Conservation (phyloP, 192 early-diverging fungal species). For the Gamsiella multidivaricata region DNA sequence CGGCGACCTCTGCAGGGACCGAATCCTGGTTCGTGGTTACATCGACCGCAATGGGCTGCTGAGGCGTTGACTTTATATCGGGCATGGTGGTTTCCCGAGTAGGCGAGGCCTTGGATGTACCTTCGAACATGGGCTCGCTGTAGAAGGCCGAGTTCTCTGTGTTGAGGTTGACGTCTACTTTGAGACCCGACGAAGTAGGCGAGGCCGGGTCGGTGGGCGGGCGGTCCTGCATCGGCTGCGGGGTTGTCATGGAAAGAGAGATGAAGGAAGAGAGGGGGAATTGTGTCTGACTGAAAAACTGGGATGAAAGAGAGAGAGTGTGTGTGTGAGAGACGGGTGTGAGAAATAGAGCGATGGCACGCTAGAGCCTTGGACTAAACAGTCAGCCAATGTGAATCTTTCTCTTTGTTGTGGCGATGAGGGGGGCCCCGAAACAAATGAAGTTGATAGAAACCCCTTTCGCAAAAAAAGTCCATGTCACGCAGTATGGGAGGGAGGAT, state of each 20-base stretch:
- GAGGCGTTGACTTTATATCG: slow-evolving; percentile 21
- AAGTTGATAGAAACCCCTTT: too few relatives aligned
- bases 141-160: slow-evolving; percentile 27
- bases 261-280: not conserved
- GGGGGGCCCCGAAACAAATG: too few relatives aligned
- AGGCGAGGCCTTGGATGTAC: not conserved
- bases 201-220: slow-evolving; percentile 10
- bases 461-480: too few relatives aligned
- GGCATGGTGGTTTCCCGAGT: slow-evolving; percentile 14
- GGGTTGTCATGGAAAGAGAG: slow-evolving; percentile 18
- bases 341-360: not conserved
- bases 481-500: too few relatives aligned
- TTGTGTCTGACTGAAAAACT: too few relatives aligned
- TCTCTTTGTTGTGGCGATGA: not conserved
- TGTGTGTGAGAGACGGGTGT: not conserved
- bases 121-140: slow-evolving; percentile 11
- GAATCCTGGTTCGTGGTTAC: not conserved
- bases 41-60: too few relatives aligned
- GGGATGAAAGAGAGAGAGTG: not conserved
- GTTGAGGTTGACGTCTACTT: slow-evolving; percentile 13
- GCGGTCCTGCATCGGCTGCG: slow-evolving; percentile 16
- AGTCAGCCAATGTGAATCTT: not conserved
- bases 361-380: not conserved
- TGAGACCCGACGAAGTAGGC: slow-evolving; percentile 14
- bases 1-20: not conserved